A percentile compares a stretch with the other conserved stretches of the same genome.
Evolutionary conservation across 2,329 filamentous ascomycete species (phyloP).

Genomic region (Fusarium nelsonii): DNA sequence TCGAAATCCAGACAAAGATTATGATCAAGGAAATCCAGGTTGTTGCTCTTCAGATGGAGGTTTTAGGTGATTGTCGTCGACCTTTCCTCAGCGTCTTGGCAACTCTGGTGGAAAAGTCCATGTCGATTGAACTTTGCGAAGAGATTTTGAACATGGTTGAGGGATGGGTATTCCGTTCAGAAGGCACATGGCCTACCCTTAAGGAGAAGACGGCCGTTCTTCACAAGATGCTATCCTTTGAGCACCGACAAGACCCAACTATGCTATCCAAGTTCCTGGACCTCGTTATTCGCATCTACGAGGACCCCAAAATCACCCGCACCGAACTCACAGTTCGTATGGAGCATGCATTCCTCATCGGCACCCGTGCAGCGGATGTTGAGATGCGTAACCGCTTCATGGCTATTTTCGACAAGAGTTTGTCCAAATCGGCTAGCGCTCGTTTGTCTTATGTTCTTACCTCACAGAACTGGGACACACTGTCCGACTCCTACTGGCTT

Average conservation of each 20-base stretch:
- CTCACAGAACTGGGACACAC: constrained; percentile 96
- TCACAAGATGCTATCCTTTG: constrained; percentile 99
- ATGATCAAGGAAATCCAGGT: constrained; percentile 97
- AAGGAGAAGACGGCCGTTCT: constrained; percentile 99
- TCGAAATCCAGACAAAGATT: constrained; percentile 88
- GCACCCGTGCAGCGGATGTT: constrained; percentile 90
- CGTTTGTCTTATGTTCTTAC: constrained; percentile 89
- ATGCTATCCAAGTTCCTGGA: constrained; percentile 94
- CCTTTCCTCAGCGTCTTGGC: constrained; percentile 96
- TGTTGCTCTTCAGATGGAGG: constrained; percentile 91
- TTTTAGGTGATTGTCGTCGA: constrained; percentile 87
- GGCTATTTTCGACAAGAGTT: constrained; percentile 92
- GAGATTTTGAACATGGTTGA: constrained; percentile 96
- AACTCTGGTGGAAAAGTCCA: constrained; percentile 93
- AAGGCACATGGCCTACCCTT: constrained; percentile 94
- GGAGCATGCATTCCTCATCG: constrained; percentile 98
- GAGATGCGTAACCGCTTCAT: constrained; percentile 98
- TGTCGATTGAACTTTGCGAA: constrained; percentile 86
- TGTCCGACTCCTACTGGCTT: constrained; percentile 96
- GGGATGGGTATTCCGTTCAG: constrained; percentile 94
- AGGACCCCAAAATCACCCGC: constrained; percentile 93
- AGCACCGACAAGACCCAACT: constrained; percentile 83
- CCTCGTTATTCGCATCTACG: constrained; percentile 96
- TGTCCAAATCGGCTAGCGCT: constrained; percentile 91
- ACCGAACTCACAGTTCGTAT: constrained; percentile 96